Conservation (phyloP, 2,329 filamentous ascomycete species). For the Clathrospora elynae region DNA sequence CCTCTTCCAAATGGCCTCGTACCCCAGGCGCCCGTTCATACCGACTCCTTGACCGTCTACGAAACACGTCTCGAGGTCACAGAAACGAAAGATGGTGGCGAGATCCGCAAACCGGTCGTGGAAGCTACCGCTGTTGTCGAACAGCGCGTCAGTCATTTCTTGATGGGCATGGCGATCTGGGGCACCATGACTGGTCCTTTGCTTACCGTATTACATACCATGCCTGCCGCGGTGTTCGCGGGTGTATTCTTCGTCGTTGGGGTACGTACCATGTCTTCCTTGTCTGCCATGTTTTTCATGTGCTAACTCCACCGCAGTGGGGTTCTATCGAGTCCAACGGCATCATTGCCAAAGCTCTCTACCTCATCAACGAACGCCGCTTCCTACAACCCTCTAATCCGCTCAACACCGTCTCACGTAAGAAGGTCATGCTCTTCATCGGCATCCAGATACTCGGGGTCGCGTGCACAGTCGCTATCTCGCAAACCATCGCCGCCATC, state of each 20-base stretch:
- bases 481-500: constrained; percentile 62
- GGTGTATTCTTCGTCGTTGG: constrained; percentile 64
- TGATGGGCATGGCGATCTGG: constrained; percentile 60
- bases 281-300: background rate
- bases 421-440: constrained; percentile 57
- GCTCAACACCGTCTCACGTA: constrained; percentile 50
- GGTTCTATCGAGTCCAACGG: constrained; percentile 54
- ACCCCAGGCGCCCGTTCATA: constrained; percentile 62
- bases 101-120: constrained; percentile 53
- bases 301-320: constrained; percentile 38
- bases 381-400: constrained; percentile 56
- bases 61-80: constrained; percentile 43
- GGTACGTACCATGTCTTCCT: constrained; percentile 28
- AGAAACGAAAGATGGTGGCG: constrained; percentile 49
- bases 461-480: constrained; percentile 58
- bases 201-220: constrained; percentile 56
- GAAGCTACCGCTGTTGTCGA: constrained; percentile 56
- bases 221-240: constrained; percentile 58
- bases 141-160: constrained; percentile 59
- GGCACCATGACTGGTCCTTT: constrained; percentile 61
- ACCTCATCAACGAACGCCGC: constrained; percentile 52
- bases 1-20: constrained; percentile 61
- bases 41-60: constrained; percentile 56
- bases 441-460: constrained; percentile 57
- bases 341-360: constrained; percentile 56